Base-by-base conservation (phyloP, 805 yeast species). In the Hanseniaspora meyeri region DNA sequence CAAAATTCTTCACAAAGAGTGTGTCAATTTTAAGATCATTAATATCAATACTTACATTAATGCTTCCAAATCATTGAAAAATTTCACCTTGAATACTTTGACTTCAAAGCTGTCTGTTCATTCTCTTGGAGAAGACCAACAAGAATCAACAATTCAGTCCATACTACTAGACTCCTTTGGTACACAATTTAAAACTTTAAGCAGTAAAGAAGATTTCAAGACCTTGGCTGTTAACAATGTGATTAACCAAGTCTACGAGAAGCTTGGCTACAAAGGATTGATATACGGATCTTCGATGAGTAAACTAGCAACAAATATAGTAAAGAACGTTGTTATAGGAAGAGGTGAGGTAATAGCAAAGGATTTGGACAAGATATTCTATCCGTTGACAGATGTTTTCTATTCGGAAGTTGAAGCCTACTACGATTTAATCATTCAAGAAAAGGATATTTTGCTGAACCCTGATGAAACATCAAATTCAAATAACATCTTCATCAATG, bases 281-380 rank as follows among this genome's bases (percentile, higher is more conserved):
- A 51, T 88, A 9, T 79, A 80, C 71, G 87, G 91, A 1, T 86
- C 83, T 64, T 81, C 85, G 31, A 86, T 87, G 95, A 85, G 95
- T 0, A 75, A 82, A 43, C 66, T 90, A 27, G 95, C 97, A 1
- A 87, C 84, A 62, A 81, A 82, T 59, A 80, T 86, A n/a, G 72
- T 91, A 37, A 75, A 95, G 0, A 68, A 86, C 55, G 83, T 95
- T 0, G 89, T 88, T 5, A 86, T 83, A 63, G 97, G 97, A 12
- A 76, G 96, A 59, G 97, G 96, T 0, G 74, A 84, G 1, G 75
- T 75, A 37, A 76, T 90, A 7, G 77, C 86, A 29, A 65, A 70
- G 4, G 67, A 73, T 11, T 65, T 84, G 27, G 71, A 82, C 8
- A 81, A 79, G 60, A 72, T 81, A 10, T 62, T 85, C 3, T 85